These are phyloP conservation scores for Zalaria obscura DNA, from an alignment of 2,329 filamentous ascomycete species.

Conservation along the genomic window DNA sequence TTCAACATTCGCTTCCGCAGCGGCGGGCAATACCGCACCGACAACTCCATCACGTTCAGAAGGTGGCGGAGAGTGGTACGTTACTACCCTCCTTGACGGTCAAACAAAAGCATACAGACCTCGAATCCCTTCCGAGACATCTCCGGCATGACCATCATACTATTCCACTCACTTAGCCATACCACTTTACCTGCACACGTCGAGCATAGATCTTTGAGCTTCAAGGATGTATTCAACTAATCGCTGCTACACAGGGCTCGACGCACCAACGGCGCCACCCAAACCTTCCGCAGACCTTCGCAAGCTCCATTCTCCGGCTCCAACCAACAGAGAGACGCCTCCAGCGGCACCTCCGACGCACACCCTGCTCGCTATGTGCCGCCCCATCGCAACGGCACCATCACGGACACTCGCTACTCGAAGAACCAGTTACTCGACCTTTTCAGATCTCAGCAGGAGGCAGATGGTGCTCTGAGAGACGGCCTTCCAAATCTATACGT, in stretches of 20 bases:
- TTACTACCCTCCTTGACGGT: constrained; percentile 5
- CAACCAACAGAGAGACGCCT: constrained; percentile 19
- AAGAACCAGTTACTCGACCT: constrained; percentile 68
- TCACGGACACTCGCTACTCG: constrained; percentile 50
- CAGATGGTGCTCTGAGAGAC: constrained; percentile 47
- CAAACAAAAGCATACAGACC: background rate
- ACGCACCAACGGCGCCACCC: constrained; percentile 51
- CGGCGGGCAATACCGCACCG: constrained; percentile 27
- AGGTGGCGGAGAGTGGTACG: constrained; percentile 31
- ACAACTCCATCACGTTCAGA: constrained; percentile 26
- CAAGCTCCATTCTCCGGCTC: constrained; percentile 37
- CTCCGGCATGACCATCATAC: background rate
- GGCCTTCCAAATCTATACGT: constrained; percentile 56
- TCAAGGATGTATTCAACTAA: constrained; percentile 1
- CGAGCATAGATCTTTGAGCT: constrained; percentile 2
- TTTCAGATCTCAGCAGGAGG: constrained; percentile 44
- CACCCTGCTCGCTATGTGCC: constrained; percentile 39
- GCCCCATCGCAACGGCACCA: constrained; percentile 47
- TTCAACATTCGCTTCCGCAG: constrained; percentile 36
- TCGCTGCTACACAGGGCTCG: constrained; percentile 35
- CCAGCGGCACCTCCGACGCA: constrained; percentile 8
- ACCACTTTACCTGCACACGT: constrained; percentile 4
- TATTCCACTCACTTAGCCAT: constrained; percentile 1
- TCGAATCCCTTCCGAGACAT: background rate
- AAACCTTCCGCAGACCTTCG: constrained; percentile 52